phyloP scores from a whole-genome alignment of 1,139 yeast species.

The Pichia inconspicua region DNA sequence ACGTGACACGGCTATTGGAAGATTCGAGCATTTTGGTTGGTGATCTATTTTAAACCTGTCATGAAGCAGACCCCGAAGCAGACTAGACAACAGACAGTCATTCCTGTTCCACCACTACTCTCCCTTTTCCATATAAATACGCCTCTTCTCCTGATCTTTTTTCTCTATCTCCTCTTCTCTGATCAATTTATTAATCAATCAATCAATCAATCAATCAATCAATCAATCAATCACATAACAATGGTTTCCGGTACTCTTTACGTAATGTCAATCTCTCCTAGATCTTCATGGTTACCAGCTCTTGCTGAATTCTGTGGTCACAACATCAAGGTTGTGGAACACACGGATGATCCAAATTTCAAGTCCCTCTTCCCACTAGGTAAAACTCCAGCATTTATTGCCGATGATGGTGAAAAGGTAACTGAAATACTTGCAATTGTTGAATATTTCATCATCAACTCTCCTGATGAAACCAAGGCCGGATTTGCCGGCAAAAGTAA shows the following conservation, averaged over 20 bases:
- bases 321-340: constrained; percentile 34
- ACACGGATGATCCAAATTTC: constrained; percentile 3
- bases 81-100: too few species aligned
- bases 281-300: constrained; percentile 16
- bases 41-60: too few species aligned
- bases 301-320: constrained; percentile 26
- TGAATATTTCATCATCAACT: constrained; percentile 21
- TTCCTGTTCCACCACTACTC: too few species aligned
- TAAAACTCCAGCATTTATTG: constrained; percentile 28
- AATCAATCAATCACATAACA: not conserved
- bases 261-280: constrained; percentile 15
- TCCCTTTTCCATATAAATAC: too few species aligned
- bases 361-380: constrained; percentile 25
- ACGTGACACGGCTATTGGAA: too few species aligned
- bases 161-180: too few species aligned
- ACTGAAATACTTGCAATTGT: constrained; percentile 25
- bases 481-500: constrained; percentile 19
- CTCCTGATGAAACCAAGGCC: not conserved
- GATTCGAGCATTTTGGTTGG: too few species aligned
- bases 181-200: too few species aligned
- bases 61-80: too few species aligned
- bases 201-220: too few species aligned
- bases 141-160: too few species aligned
- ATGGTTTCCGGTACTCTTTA: constrained; percentile 20
- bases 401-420: constrained; percentile 22